Evolutionary conservation across 148 eudicot species (phyloP), one percentile per base, ranked within the genome.

Genomic region (Nyssa sinensis): DNA sequence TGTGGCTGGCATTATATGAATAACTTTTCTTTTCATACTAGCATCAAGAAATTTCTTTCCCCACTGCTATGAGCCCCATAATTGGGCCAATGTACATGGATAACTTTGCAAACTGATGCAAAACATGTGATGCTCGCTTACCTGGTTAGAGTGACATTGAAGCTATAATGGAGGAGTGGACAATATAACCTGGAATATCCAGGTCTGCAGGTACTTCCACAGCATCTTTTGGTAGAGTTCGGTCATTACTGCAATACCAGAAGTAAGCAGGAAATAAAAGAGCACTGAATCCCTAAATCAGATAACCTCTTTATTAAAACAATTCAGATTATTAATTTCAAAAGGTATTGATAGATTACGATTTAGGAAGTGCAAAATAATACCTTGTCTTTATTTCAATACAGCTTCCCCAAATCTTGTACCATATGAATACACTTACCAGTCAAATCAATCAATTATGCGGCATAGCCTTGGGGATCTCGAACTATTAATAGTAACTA

Each of bases 171-270:
- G 29, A 31, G 41, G 29, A 31, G 11, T 10, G 62, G 41, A 1
- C 35, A 31, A 8, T 0, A 32, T 24, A 61, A 69, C 49, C 30
- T 25, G 30, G 23, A 58, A 34, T 24, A 57, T 59, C 74, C 14
- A 34, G 3, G 51, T 33, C 65, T 35, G 14, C 51, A 6, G 74
- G 25, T 69, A 60, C 72, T 29, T 27, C 72, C 72, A 58, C 30
- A 8, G 64, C 53, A 34, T 21, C 41, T 57, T 35, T 58, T 31
- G 11, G 44, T 34, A 51, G 64, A 23, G n/a, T 11, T 59, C 34
- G 24, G 33, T 8, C 34, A 55, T 71, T 27, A 21, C 55, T 35
- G 34, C 74, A 71, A 61, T 27, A 59, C 17, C 32, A 70, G 23
- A 41, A 27, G 24, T 3, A 35, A 28, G 11, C 1, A 25, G 39